Percentiles rank a stretch among this genome's conserved stretches.
Evolutionary conservation across 2,329 filamentous ascomycete species (phyloP).

Genomic region (Colletotrichum caudatum): DNA sequence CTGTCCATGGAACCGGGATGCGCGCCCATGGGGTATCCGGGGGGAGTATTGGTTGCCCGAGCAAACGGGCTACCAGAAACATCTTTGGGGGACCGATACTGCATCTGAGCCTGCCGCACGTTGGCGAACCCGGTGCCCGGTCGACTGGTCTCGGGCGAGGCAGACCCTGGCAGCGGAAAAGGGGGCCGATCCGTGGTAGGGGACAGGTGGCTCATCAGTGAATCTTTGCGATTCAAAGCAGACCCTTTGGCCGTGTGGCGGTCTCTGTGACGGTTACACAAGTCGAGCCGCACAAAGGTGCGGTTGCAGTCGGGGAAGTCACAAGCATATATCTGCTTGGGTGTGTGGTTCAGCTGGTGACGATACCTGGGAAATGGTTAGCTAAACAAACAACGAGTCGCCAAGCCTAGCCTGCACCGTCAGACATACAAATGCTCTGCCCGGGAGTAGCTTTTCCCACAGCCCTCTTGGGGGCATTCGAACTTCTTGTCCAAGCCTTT

Average conservation of each 20-base stretch:
- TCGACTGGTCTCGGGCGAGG: constrained; percentile 62
- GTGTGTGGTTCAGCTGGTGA: constrained; percentile 95
- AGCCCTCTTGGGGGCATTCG: constrained; percentile 86
- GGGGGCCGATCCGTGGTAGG: constrained; percentile 57
- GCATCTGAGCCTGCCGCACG: constrained; percentile 54
- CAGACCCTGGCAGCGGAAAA: constrained; percentile 56
- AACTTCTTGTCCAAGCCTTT: constrained; percentile 86
- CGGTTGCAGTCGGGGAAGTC: constrained; percentile 92
- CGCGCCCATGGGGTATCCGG: constrained; percentile 46
- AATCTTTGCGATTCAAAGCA: constrained; percentile 80
- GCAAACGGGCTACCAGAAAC: constrained; percentile 59
- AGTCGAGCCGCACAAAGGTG: constrained; percentile 91
- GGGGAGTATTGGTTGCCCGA: constrained; percentile 58
- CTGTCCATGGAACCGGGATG: constrained; percentile 55
- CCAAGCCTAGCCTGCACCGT: not conserved
- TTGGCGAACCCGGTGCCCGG: constrained; percentile 57
- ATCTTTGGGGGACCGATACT: constrained; percentile 62
- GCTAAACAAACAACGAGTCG: constrained; percentile 7
- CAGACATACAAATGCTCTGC: constrained; percentile 89
- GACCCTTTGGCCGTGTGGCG: constrained; percentile 84
- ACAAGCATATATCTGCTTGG: constrained; percentile 95
- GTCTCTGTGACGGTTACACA: constrained; percentile 87
- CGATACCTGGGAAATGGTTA: constrained; percentile 69
- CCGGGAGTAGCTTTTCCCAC: constrained; percentile 95
- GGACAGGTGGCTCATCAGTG: constrained; percentile 66